Base-by-base conservation (phyloP, 2,329 filamentous ascomycete genomes). In the Teratosphaeria zuluensis region DNA sequence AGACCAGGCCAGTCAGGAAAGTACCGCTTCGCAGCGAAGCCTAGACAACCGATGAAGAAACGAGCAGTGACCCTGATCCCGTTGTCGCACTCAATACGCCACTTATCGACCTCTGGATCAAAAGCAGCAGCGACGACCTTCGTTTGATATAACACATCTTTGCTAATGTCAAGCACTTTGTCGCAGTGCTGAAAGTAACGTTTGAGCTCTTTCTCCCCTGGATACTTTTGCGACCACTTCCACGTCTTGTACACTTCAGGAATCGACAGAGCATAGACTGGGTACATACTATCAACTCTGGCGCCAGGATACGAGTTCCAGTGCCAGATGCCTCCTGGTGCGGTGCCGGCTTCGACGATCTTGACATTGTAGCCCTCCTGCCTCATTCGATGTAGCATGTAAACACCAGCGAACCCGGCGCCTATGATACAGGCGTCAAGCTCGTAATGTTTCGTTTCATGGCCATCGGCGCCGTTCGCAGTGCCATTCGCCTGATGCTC, bases 111-210 rank as follows among this genome's bases (percentile, higher is more conserved):
- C 58, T 57, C 33, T 56, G 58, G 21, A 58, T 67, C 48, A 54
- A 81, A 85, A 3, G 77, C 72, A 1, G 79, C 82, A 7, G 77
- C 75, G 0, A 78, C 71, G 2, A 85, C 82, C 11, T 79, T 76
- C 0, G 80, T 82, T 58, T 83, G 78, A 68, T 84, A 84, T 1
- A 77, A 73, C 14, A 76, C 76, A 60, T 85, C 81, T 64, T 84
- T 84, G 66, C 78, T 81, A 38, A 86, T 71, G 24, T 77, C 72
- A 11, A 84, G 66, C 1, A 80, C 76, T 52, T 80, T 77, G 56
- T 84, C 83, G n/a, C 84, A 79, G 51, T 84, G 80, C 19, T 82
- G 76, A 64, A 86, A 86, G 67, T 86, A 86, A 2, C 56, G 56
- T 24, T 61, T 58, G 21, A 63, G 54, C 54, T 63, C 62, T 31